These are phyloP conservation scores for Hypoxylon fragiforme DNA, from an alignment of 495 filamentous ascomycete species.

Conservation along the genomic window DNA sequence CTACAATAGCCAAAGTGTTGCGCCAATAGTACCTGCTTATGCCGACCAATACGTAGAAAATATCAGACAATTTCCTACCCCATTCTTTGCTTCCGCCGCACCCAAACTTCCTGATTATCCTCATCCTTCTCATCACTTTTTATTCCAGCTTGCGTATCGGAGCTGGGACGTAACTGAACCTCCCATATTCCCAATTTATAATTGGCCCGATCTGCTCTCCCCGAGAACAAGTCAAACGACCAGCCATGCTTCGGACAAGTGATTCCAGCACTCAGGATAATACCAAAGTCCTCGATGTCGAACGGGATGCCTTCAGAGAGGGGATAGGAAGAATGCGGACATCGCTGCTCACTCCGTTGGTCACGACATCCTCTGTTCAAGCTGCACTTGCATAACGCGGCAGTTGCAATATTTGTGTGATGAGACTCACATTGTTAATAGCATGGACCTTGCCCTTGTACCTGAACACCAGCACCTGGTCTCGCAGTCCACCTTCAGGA, in stretches of 20 bases:
- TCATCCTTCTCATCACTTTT: constrained; percentile 4
- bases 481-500: constrained; percentile 45
- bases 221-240: constrained; percentile 64
- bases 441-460: constrained; percentile 61
- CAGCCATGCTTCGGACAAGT: constrained; percentile 64
- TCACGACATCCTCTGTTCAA: constrained; percentile 13
- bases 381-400: background rate
- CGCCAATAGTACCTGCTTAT: too few relatives aligned
- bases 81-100: constrained; percentile 51
- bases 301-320: constrained; percentile 59
- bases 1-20: too few relatives aligned
- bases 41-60: background rate
- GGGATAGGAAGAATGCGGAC: constrained; percentile 62
- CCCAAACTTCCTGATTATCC: constrained; percentile 59
- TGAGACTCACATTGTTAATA: constrained; percentile 60
- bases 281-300: constrained; percentile 66
- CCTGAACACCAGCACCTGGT: constrained; percentile 62
- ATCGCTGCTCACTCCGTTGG: constrained; percentile 51
- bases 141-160: constrained; percentile 8
- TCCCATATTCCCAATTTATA: constrained; percentile 64
- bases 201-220: constrained; percentile 57
- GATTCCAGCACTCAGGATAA: constrained; percentile 53
- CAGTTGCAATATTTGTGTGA: background rate
- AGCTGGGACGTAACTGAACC: constrained; percentile 53
- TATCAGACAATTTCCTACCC: constrained; percentile 27